Percentiles rank a stretch among this genome's conserved stretches.
Evolutionary conservation across 495 filamentous ascomycete species (phyloP).

Genomic region (Articulospora tetracladia): DNA sequence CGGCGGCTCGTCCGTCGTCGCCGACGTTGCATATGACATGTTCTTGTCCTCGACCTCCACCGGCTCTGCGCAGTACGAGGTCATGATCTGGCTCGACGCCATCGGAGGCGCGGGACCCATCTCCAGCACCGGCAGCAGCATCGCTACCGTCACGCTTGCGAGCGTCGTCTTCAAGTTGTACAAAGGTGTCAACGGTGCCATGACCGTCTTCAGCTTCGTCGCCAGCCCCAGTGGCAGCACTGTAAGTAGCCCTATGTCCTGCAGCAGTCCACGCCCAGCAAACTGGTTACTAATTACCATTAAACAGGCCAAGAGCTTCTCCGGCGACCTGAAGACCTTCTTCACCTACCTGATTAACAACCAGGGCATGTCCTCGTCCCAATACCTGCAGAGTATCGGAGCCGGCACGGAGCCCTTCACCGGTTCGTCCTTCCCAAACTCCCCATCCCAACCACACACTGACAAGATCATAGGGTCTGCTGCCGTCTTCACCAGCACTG

Average conservation of each 20-base stretch:
- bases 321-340: conserved; percentile 52
- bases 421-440: conserved; percentile 11
- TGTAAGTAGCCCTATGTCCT: too few relatives aligned
- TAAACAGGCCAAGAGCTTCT: conserved; percentile 43
- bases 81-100: conserved; percentile 69
- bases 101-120: conserved; percentile 61
- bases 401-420: conserved; percentile 33
- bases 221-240: conserved; percentile 27
- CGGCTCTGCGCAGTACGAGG: conserved; percentile 53
- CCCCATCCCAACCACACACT: neutral
- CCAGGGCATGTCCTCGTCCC: conserved; percentile 41
- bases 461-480: conserved; percentile 7
- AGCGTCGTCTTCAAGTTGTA: conserved; percentile 51
- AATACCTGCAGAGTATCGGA: conserved; percentile 47
- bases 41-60: conserved; percentile 48
- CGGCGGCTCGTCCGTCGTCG: conserved; percentile 48
- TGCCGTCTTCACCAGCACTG: conserved; percentile 26
- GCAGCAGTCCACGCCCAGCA: too few relatives aligned
- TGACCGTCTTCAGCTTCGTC: conserved; percentile 59
- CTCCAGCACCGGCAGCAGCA: conserved; percentile 48
- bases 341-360: conserved; percentile 50
- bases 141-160: conserved; percentile 49
- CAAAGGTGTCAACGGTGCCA: conserved; percentile 50
- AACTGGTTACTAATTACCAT: too few relatives aligned
- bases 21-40: conserved; percentile 64